phyloP scores from a whole-genome alignment of 768 basidiomycete species.

The Strobilomyces echinocephalus region DNA sequence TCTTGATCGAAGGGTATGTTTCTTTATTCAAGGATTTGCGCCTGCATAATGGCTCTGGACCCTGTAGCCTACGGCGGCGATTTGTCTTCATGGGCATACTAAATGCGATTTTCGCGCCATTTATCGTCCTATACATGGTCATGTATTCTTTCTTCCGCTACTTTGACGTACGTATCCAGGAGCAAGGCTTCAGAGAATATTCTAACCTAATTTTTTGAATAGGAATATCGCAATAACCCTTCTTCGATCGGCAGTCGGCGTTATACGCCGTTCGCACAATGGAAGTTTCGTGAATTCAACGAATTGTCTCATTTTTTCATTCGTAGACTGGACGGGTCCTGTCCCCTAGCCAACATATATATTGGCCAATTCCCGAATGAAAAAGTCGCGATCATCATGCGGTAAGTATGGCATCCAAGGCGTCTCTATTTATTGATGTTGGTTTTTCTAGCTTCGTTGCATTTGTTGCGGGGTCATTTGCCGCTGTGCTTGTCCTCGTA shows the following conservation, averaged over 20 bases:
- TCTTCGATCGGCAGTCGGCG: conserved; percentile 88
- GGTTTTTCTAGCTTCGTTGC: conserved; percentile 73
- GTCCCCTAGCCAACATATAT: conserved; percentile 88
- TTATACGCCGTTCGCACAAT: conserved; percentile 92
- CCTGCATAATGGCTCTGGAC: conserved; percentile 1
- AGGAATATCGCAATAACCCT: conserved; percentile 99
- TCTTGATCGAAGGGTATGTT: conserved; percentile 78
- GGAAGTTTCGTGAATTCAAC: conserved; percentile 99
- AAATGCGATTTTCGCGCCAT: conserved; percentile 93
- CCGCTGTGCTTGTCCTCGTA: conserved; percentile 88
- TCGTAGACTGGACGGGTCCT: conserved; percentile 80
- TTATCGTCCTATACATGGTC: conserved; percentile 92
- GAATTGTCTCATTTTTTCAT: conserved; percentile 92
- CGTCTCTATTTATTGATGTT: neutral
- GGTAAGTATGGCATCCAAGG: conserved; percentile 45
- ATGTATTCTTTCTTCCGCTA: conserved; percentile 99
- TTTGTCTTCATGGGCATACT: conserved; percentile 97
- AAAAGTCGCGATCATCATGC: conserved; percentile 81
- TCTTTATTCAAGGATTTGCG: neutral
- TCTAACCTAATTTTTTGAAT: neutral
- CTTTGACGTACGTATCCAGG: conserved; percentile 70
- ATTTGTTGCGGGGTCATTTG: conserved; percentile 94
- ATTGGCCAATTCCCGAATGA: conserved; percentile 98
- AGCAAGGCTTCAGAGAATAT: neutral
- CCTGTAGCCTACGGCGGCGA: conserved; percentile 64